Percentiles rank a stretch among this genome's conserved stretches.
phyloP scores from a whole-genome alignment of 208 protist genomes.

The Acanthamoeba rhysodes region DNA sequence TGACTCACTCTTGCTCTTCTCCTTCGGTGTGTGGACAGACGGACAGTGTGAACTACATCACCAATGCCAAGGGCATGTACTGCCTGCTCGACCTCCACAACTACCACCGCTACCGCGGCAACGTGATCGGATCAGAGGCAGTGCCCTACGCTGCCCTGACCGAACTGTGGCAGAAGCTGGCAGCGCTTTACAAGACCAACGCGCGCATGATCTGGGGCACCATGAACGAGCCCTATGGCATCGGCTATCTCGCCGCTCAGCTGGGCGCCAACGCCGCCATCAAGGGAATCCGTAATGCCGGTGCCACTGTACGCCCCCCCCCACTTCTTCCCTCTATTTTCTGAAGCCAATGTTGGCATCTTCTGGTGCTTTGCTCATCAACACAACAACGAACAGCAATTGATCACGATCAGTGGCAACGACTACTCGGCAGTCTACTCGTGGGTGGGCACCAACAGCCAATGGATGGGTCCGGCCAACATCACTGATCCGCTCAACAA shows the following conservation, averaged over 20 bases:
- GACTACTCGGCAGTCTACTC: not conserved
- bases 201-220: not conserved
- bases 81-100: slow-evolving; percentile 23
- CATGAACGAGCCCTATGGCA: slow-evolving; percentile 26
- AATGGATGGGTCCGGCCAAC: slow-evolving; percentile 15
- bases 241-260: not conserved
- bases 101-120: not conserved
- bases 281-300: not conserved
- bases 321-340: too few relatives aligned
- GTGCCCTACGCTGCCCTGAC: not conserved
- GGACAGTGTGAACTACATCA: not conserved
- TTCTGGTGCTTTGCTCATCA: too few relatives aligned
- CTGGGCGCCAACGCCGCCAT: slow-evolving; percentile 16
- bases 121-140: not conserved
- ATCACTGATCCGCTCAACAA: slow-evolving; percentile 49
- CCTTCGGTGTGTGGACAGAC: too few relatives aligned
- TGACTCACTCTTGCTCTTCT: too few relatives aligned
- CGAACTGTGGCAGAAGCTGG: not conserved
- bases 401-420: not conserved
- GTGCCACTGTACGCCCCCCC: not conserved
- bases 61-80: not conserved
- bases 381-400: not conserved
- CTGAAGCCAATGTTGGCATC: too few relatives aligned
- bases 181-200: not conserved
- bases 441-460: slow-evolving; percentile 29